A percentile compares a stretch with the other conserved stretches of the same genome.
phyloP scores from a whole-genome alignment of 148 eudicot genomes.

The Rhododendron mucronatum region DNA sequence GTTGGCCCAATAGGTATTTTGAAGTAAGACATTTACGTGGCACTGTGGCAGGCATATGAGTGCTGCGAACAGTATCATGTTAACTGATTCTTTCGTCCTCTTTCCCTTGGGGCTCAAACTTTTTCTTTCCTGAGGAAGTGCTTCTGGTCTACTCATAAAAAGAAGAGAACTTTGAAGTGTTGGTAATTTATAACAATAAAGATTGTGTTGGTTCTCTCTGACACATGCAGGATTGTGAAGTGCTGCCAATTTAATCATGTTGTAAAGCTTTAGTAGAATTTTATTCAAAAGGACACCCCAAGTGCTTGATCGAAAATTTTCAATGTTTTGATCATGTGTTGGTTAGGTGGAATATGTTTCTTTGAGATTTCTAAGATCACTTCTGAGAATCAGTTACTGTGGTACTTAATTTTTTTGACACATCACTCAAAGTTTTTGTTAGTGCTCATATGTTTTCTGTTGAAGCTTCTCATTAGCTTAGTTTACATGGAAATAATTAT shows the following conservation, averaged over 20 bases:
- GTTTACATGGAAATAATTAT: not conserved
- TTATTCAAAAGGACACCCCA: not conserved
- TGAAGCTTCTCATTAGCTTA: not conserved
- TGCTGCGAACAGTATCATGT: not conserved
- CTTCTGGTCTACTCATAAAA: not conserved
- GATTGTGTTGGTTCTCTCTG: not conserved
- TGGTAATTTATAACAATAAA: not conserved
- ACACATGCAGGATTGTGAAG: not conserved
- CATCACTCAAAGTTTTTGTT: not conserved
- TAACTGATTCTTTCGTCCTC: not conserved
- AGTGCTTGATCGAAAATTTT: not conserved
- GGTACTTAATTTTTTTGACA: not conserved
- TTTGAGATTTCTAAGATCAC: not conserved
- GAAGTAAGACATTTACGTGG: not conserved
- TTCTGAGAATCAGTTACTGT: not conserved
- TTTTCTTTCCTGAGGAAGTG: not conserved
- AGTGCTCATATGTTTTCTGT: not conserved
- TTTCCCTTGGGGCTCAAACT: not conserved
- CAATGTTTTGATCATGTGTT: not conserved
- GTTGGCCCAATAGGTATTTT: constrained; percentile 4
- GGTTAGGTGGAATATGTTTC: not conserved
- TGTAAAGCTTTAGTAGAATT: not conserved
- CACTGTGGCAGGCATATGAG: not conserved
- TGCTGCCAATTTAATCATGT: not conserved
- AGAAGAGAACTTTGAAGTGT: not conserved